phyloP scores from a whole-genome alignment of 805 yeast genomes.

The Wickerhamomyces pijperi region DNA sequence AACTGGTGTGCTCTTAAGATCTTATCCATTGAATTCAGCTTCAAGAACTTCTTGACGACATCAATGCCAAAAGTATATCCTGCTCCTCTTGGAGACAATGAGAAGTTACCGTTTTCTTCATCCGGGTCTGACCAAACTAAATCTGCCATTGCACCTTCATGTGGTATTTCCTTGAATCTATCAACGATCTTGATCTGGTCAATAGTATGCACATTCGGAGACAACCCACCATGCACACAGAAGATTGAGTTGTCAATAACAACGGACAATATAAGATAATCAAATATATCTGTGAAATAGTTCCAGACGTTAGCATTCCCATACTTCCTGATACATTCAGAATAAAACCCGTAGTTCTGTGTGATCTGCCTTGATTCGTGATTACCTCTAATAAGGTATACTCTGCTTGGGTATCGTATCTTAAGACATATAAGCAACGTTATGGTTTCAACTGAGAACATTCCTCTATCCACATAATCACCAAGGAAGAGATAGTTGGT shows the following conservation, averaged over 20 bases:
- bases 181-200: slow-evolving; percentile 89
- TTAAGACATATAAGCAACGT: slow-evolving; percentile 72
- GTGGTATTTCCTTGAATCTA: slow-evolving; percentile 90
- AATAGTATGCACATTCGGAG: slow-evolving; percentile 88
- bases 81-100: slow-evolving; percentile 91
- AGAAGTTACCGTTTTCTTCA: slow-evolving; percentile 63
- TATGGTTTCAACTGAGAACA: slow-evolving; percentile 89
- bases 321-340: slow-evolving; percentile 87
- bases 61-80: slow-evolving; percentile 93
- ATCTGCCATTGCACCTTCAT: slow-evolving; percentile 99
- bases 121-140: slow-evolving; percentile 98
- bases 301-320: slow-evolving; percentile 77
- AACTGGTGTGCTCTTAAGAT: slow-evolving; percentile 91
- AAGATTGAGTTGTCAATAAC: slow-evolving; percentile 84
- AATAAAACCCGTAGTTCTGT: slow-evolving; percentile 92
- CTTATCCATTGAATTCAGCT: slow-evolving; percentile 66
- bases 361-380: slow-evolving; percentile 96
- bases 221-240: slow-evolving; percentile 94
- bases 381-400: slow-evolving; percentile 80
- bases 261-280: slow-evolving; percentile 78
- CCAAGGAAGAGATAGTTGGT: slow-evolving; percentile 91
- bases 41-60: slow-evolving; percentile 78
- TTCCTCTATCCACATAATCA: slow-evolving; percentile 93
- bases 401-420: slow-evolving; percentile 77
- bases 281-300: slow-evolving; percentile 85